Percentiles rank a stretch among this genome's conserved stretches.
These are phyloP conservation scores for Colletotrichum camelliae DNA, from an alignment of 2,329 filamentous ascomycete species.

Conservation along the genomic window DNA sequence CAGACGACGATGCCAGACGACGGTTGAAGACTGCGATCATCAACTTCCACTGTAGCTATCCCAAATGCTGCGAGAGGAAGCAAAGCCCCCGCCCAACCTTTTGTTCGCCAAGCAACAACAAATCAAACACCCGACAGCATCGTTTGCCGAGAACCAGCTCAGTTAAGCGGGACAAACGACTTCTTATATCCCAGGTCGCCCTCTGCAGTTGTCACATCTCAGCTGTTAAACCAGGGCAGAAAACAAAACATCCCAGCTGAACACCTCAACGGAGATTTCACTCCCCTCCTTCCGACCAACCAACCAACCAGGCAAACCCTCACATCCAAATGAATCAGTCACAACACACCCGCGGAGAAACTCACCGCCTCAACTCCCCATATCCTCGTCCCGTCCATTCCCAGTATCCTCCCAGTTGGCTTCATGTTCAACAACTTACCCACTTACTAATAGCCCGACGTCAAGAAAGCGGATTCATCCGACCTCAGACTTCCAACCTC, in stretches of 20 bases:
- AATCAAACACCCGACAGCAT: no score
- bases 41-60: no score
- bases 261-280: neutral
- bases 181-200: neutral
- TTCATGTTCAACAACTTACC: neutral
- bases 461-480: neutral
- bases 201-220: rapidly evolving
- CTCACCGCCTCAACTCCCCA: rapidly evolving
- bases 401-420: neutral
- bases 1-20: neutral
- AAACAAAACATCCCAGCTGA: neutral
- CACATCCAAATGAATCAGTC: rapidly evolving
- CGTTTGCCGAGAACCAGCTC: no score
- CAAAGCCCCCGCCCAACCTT: no score
- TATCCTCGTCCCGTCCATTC: neutral
- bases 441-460: neutral
- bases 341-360: neutral
- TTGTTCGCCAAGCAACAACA: no score
- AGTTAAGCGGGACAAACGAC: no score
- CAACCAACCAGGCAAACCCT: neutral
- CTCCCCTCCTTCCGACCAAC: neutral
- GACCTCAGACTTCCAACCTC: neutral
- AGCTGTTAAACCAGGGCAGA: neutral
- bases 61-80: no score
- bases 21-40: neutral